Percentiles rank a stretch among this genome's conserved stretches.
Conservation (phyloP, 805 yeast genomes). For the Starmerella stellata region DNA sequence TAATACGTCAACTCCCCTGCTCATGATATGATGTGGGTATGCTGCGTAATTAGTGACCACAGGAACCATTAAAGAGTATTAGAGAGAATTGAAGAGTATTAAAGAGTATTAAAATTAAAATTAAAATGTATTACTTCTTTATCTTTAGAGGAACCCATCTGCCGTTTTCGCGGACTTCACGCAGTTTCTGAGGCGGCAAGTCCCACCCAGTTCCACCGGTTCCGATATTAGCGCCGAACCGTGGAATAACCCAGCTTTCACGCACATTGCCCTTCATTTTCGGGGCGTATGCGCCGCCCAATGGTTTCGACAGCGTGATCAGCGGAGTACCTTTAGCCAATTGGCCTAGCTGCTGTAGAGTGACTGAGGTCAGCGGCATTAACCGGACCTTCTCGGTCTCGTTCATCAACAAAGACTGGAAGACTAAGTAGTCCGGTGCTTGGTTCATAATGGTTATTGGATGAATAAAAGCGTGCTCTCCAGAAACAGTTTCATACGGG, state of each 20-base stretch:
- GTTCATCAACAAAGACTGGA: slow-evolving; percentile 43
- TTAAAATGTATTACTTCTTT: too few relatives aligned
- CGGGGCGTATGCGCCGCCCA: slow-evolving; percentile 80
- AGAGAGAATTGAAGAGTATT: too few relatives aligned
- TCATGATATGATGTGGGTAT: too few relatives aligned
- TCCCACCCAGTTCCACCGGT: slow-evolving; percentile 87
- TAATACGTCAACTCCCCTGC: too few relatives aligned
- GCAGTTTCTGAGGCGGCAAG: slow-evolving; percentile 59
- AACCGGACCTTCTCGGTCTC: slow-evolving; percentile 37
- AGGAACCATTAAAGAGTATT: too few relatives aligned
- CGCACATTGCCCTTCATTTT: slow-evolving; percentile 48
- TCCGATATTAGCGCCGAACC: slow-evolving; percentile 71
- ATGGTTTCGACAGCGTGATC: slow-evolving; percentile 72
- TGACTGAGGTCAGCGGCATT: slow-evolving; percentile 57
- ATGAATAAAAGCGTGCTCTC: slow-evolving; percentile 44
- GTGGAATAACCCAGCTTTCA: slow-evolving; percentile 77
- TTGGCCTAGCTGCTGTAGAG: slow-evolving; percentile 58
- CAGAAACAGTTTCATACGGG: slow-evolving; percentile 33
- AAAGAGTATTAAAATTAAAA: too few relatives aligned
- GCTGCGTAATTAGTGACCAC: too few relatives aligned
- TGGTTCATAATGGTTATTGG: slow-evolving; percentile 49
- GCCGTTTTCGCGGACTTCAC: slow-evolving; percentile 48
- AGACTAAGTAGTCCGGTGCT: slow-evolving; percentile 70
- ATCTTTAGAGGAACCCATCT: slow-evolving; percentile 33
- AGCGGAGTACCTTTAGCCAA: slow-evolving; percentile 57